Percentiles rank a stretch among this genome's conserved stretches.
phyloP scores from a whole-genome alignment of 208 protist species.

The Wallacemonas sp. region DNA sequence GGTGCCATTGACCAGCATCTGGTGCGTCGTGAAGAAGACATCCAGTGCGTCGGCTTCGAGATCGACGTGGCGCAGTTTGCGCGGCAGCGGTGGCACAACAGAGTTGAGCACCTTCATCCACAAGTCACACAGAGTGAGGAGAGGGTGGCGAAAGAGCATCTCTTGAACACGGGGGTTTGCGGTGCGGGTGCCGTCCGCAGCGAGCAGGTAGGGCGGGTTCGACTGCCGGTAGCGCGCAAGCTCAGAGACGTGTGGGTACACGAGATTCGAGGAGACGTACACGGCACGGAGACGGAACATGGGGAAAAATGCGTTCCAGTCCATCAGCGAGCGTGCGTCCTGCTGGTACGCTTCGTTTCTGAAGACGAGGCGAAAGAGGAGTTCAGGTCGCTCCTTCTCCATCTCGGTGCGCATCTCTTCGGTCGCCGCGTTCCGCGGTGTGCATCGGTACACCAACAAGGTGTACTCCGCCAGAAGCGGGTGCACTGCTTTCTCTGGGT shows the following conservation, averaged over 20 bases:
- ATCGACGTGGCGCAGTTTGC: slow-evolving; percentile 22
- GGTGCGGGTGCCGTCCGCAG: slow-evolving; percentile 10
- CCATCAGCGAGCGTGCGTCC: neutral
- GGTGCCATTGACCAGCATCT: slow-evolving; percentile 18
- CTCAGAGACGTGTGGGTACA: slow-evolving; percentile 36
- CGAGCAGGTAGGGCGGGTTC: slow-evolving; percentile 19
- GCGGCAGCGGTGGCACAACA: slow-evolving; percentile 43
- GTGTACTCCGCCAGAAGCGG: slow-evolving; percentile 76
- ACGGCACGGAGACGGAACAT: slow-evolving; percentile 76
- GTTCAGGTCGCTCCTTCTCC: slow-evolving; percentile 20
- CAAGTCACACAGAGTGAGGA: slow-evolving; percentile 35
- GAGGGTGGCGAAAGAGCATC: slow-evolving; percentile 9
- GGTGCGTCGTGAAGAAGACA: slow-evolving; percentile 44
- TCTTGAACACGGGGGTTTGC: slow-evolving; percentile 24
- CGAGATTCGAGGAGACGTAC: slow-evolving; percentile 56
- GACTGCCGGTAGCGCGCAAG: slow-evolving; percentile 18
- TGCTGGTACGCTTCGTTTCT: slow-evolving; percentile 71
- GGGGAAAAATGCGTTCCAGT: slow-evolving; percentile 28
- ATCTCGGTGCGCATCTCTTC: slow-evolving; percentile 16
- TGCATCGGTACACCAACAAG: slow-evolving; percentile 68
- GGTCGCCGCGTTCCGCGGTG: neutral
- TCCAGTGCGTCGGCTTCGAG: slow-evolving; percentile 30
- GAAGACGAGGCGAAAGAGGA: slow-evolving; percentile 82
- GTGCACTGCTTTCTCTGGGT: slow-evolving; percentile 40
- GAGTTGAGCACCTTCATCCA: slow-evolving; percentile 55